These are phyloP conservation scores for Diaporthe vaccinii DNA, from an alignment of 2,329 filamentous ascomycete species.

Conservation along the genomic window DNA sequence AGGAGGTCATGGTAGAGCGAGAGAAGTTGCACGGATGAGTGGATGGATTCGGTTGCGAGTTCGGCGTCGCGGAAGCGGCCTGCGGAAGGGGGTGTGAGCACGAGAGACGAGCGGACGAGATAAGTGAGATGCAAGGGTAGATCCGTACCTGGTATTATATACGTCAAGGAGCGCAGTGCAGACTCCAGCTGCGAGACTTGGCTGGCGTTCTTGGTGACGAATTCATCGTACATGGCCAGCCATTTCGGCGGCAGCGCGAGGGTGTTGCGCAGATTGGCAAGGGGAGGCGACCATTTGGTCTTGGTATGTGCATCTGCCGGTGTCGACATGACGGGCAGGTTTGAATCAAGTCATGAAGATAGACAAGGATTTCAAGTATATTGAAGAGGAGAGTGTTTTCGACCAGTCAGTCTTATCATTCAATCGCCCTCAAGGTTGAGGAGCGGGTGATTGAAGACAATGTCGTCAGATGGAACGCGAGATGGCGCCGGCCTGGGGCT, in stretches of 20 bases:
- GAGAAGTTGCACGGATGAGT: constrained; percentile 89
- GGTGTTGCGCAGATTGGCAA: constrained; percentile 55
- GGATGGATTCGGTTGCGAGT: constrained; percentile 91
- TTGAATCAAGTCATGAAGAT: constrained; percentile 31
- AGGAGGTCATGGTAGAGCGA: constrained; percentile 94
- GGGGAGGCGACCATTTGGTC: constrained; percentile 38
- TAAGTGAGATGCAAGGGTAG: constrained; percentile 4
- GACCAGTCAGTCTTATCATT: background rate
- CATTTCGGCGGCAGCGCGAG: constrained; percentile 74
- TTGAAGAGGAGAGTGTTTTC: background rate
- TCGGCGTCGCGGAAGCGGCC: constrained; percentile 92
- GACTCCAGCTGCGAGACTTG: constrained; percentile 97
- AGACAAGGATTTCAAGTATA: background rate
- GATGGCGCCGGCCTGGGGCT: constrained; percentile 13
- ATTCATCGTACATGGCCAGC: constrained; percentile 83
- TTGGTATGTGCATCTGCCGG: constrained; percentile 39
- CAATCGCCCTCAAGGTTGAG: constrained; percentile 6
- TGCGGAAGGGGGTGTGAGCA: constrained; percentile 47
- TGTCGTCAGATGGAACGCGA: constrained; percentile 11
- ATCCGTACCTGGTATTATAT: constrained; percentile 87
- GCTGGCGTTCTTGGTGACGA: constrained; percentile 94
- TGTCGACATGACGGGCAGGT: constrained; percentile 37
- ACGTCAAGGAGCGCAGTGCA: constrained; percentile 90
- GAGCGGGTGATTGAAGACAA: background rate
- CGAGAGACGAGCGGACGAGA: background rate